Evolutionary conservation across 2,329 filamentous ascomycete species (phyloP), one percentile per base, ranked within the genome.

Genomic region (Apiospora pterosperma): DNA sequence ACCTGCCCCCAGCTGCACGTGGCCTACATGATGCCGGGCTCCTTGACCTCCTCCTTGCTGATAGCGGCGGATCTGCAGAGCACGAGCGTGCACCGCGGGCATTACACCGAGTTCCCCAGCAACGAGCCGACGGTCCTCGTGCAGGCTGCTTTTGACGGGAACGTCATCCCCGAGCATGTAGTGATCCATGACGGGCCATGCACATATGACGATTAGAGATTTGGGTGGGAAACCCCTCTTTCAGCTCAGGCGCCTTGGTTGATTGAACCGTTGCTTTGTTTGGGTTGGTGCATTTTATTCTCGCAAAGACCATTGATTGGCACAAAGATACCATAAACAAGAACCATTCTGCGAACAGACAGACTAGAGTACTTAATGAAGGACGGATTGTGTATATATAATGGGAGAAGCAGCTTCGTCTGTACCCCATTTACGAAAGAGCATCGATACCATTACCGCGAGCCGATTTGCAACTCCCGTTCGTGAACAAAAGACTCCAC

Each of bases 51-150:
- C 14, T 76, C 74, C 12, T 58, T 76, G 6, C 58, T 77, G 5
- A 74, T 77, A 28, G 75, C 73, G 1, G 72, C 72, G 4, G 75
- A 77, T 64, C 34, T 72, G 59, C 69, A 68, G 48, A 65, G 68
- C 16, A 65, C 62, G 10, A 77, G 75, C 64, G 69, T 65, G 16
- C 60, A 73, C 10, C 67, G 67, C 8, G 75, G 75, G 0, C 75
- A 77, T 55, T 73, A 67, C 44, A 76, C 75, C 52, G 75, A 77
- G 66, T 77, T 77, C 59, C 75, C 75, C 23, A 72, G 73, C 61
- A 69, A 76, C 58, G 73, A 75, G 66, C 69, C 72, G 31, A 76
- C 75, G 6, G 67, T 76, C 14, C 64, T 76, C 41, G 68, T 76
- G 31, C 75, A 77, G 66, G 64, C 74, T 6, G 73, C 73, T 14